phyloP scores from a whole-genome alignment of 2,329 filamentous ascomycete genomes.

The Emmonsia crescens region DNA sequence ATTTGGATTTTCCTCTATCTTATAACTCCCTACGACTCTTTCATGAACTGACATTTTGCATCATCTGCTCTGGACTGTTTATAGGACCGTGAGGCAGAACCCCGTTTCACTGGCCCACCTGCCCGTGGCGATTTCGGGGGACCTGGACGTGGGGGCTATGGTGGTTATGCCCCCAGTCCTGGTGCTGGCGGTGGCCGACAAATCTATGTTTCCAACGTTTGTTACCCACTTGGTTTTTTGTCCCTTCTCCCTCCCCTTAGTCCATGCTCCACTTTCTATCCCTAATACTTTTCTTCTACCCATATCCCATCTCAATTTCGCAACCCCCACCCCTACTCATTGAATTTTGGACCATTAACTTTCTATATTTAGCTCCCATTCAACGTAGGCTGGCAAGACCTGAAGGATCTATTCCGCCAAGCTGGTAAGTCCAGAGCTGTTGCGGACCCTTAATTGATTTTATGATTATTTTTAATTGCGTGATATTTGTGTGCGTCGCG shows the following conservation, averaged over 20 bases:
- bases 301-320: neutral
- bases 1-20: neutral
- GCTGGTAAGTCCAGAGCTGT: conserved; percentile 60
- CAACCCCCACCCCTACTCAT: conserved; percentile 13
- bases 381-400: conserved; percentile 95
- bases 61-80: neutral
- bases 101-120: conserved; percentile 76
- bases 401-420: conserved; percentile 97
- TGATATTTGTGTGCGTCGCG: conserved; percentile 4
- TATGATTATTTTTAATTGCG: neutral
- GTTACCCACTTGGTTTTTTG: conserved; percentile 40
- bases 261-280: neutral
- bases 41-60: conserved; percentile 8
- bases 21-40: neutral
- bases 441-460: conserved; percentile 3
- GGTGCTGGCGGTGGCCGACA: conserved; percentile 63
- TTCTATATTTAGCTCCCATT: conserved; percentile 66
- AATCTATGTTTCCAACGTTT: conserved; percentile 96
- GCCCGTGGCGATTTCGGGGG: conserved; percentile 53
- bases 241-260: neutral
- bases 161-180: conserved; percentile 32
- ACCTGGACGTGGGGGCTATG: conserved; percentile 43
- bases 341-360: conserved; percentile 26
- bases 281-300: neutral
- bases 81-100: conserved; percentile 94